phyloP scores from a whole-genome alignment of 768 basidiomycete genomes.

The Tulasnella sp. region DNA sequence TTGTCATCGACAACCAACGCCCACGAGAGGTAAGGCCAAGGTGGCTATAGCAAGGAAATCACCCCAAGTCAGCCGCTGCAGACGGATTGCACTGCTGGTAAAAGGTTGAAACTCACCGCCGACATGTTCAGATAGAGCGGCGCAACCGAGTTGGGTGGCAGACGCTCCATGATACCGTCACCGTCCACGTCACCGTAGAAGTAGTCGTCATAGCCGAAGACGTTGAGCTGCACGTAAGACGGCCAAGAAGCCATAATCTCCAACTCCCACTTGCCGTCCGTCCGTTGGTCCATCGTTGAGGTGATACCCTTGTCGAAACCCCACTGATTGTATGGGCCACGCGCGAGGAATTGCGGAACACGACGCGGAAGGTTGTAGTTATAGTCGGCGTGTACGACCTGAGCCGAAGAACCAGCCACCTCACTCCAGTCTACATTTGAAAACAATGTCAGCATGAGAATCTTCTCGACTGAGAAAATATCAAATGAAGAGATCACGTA shows the following conservation, averaged over 20 bases:
- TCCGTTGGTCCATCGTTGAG: conserved; percentile 53
- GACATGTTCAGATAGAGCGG: conserved; percentile 89
- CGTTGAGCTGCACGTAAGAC: conserved; percentile 79
- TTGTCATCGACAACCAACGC: conserved; percentile 68
- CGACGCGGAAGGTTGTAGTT: conserved; percentile 54
- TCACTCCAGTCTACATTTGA: conserved; percentile 61
- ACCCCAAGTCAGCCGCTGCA: neutral
- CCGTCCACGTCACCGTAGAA: conserved; percentile 86
- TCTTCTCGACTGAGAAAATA: neutral
- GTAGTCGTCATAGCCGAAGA: conserved; percentile 83
- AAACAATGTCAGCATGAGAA: no score
- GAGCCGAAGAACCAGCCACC: conserved; percentile 46
- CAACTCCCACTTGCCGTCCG: conserved; percentile 67
- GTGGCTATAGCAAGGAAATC: neutral
- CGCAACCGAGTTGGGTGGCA: conserved; percentile 71
- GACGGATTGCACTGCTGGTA: no score
- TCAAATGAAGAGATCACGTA: conserved; percentile 30
- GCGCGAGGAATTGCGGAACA: conserved; percentile 76
- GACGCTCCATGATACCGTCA: conserved; percentile 80
- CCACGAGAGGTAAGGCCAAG: conserved; percentile 62
- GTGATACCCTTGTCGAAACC: conserved; percentile 78
- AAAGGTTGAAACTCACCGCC: conserved; percentile 36
- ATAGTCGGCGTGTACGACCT: conserved; percentile 69
- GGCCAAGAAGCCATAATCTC: conserved; percentile 90
- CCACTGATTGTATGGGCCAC: conserved; percentile 87